These are phyloP conservation scores for Neurospora sp. DNA, from an alignment of 495 filamentous ascomycete genomes.

Conservation along the genomic window DNA sequence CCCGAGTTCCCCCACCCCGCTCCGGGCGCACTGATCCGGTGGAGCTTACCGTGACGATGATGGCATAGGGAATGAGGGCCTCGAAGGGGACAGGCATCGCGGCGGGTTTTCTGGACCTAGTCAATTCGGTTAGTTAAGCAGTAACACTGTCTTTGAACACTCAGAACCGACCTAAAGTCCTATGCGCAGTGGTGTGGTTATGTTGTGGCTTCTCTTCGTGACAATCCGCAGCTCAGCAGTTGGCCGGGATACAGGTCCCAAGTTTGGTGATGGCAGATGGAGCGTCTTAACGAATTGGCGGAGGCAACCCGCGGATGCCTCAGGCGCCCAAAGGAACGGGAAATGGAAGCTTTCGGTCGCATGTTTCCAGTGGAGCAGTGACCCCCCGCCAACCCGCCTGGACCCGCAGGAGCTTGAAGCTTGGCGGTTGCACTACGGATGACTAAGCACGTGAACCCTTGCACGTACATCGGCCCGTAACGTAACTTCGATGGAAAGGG, in stretches of 20 bases:
- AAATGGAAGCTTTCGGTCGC: neutral
- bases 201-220: conserved; percentile 4
- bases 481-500: neutral
- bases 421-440: neutral
- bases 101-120: conserved; percentile 19
- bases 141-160: neutral
- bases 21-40: conserved; percentile 8
- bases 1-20: conserved; percentile 3
- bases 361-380: neutral
- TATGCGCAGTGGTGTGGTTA: conserved; percentile 1
- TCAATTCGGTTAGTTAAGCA: conserved; percentile 10
- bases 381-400: neutral
- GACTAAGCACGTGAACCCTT: neutral
- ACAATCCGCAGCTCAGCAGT: conserved; percentile 7
- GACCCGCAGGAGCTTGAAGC: neutral
- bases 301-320: conserved; percentile 2
- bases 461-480: neutral
- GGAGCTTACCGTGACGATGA: conserved; percentile 69
- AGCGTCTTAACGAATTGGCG: conserved; percentile 12
- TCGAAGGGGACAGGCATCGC: conserved; percentile 95
- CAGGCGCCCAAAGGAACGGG: conserved; percentile 4
- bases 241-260: neutral
- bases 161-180: conserved; percentile 16
- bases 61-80: conserved; percentile 85
- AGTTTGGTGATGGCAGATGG: neutral